Evolutionary conservation across 164 flowering plant species (phyloP).

Genomic region (Vitis riparia): DNA sequence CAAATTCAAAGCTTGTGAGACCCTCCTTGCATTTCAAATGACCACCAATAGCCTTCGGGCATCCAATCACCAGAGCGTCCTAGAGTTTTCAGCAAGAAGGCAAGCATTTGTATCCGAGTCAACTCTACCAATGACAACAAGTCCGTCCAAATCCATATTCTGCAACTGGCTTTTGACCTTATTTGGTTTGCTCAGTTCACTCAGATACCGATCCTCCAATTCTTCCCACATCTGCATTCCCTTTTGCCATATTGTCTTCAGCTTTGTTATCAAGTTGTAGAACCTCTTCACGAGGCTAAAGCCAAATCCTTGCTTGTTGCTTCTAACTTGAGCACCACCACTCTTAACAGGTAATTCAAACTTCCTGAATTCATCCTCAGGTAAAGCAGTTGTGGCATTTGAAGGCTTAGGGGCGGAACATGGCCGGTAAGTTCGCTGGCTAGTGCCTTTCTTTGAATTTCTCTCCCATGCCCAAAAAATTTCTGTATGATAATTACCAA

Average conservation of each 20-base stretch:
- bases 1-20: constrained; percentile 71
- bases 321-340: constrained; percentile 68
- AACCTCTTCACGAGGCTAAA: constrained; percentile 43
- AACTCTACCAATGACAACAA: constrained; percentile 30
- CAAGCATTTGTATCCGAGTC: constrained; percentile 36
- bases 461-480: too few relatives aligned
- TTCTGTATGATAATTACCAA: neutral
- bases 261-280: constrained; percentile 68
- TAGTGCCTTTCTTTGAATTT: too few relatives aligned
- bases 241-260: constrained; percentile 73
- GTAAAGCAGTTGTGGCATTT: constrained; percentile 24
- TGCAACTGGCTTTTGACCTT: constrained; percentile 28
- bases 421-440: too few relatives aligned
- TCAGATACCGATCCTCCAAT: constrained; percentile 39
- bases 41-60: constrained; percentile 76
- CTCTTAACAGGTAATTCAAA: constrained; percentile 75
- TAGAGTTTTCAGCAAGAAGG: constrained; percentile 72
- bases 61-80: constrained; percentile 65
- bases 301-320: constrained; percentile 29
- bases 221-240: constrained; percentile 80
- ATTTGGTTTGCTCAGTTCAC: constrained; percentile 30
- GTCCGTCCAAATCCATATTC: constrained; percentile 45
- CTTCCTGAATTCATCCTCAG: constrained; percentile 46
- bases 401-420: constrained; percentile 3
- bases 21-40: constrained; percentile 75